Conservation (phyloP, 768 basidiomycete genomes). For the Tricholoma sp. region DNA sequence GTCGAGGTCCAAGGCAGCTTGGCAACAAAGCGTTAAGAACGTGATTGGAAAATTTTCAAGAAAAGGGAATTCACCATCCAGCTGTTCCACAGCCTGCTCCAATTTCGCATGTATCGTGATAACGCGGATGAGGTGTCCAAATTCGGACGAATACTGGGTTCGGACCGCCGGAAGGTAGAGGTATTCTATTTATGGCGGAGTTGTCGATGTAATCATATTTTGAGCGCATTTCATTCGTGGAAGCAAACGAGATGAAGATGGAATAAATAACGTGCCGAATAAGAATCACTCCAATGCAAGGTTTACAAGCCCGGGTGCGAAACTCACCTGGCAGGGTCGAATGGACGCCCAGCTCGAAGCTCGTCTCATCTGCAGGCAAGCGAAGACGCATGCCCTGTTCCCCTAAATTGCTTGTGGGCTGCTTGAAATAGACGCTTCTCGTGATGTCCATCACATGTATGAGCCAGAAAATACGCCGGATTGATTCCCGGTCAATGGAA, state of each 20-base stretch:
- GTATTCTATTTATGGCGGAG: conserved; percentile 47
- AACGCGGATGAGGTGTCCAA: conserved; percentile 71
- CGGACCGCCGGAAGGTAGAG: conserved; percentile 58
- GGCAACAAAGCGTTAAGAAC: not conserved
- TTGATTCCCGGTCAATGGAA: conserved; percentile 69
- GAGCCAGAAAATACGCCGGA: conserved; percentile 80
- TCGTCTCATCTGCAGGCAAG: conserved; percentile 77
- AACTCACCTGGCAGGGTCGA: conserved; percentile 47
- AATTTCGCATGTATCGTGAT: conserved; percentile 58
- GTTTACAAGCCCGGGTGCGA: conserved; percentile 6
- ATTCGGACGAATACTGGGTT: conserved; percentile 62
- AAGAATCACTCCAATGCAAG: not conserved
- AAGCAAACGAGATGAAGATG: conserved; percentile 1
- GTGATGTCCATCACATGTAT: conserved; percentile 58
- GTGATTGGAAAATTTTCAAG: not conserved
- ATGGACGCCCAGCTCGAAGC: conserved; percentile 68
- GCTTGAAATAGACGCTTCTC: conserved; percentile 41
- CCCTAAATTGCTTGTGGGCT: conserved; percentile 32
- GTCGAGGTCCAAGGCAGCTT: conserved; percentile 28
- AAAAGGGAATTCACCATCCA: conserved; percentile 36
- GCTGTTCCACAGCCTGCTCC: conserved; percentile 48
- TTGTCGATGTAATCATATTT: conserved; percentile 4
- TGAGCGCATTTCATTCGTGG: not conserved
- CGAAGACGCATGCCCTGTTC: conserved; percentile 52
- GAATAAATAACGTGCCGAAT: not conserved